Evolutionary conservation across 2,329 filamentous ascomycete genomes (phyloP).

Genomic region (Blastomyces emzantsi): DNA sequence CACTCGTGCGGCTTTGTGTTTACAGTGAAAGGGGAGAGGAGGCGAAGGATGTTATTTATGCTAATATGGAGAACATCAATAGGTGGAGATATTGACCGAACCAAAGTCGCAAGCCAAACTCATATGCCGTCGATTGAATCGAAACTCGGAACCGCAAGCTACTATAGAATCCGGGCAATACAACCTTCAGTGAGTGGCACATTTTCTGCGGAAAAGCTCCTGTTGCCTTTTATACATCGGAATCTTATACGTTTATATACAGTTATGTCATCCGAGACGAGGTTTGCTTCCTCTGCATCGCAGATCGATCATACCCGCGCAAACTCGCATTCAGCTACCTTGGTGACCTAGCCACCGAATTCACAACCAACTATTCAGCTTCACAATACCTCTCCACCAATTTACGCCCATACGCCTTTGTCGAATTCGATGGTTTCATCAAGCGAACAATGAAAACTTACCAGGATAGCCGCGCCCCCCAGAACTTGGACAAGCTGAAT

Average conservation of each 20-base stretch:
- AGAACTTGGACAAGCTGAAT: slow-evolving; percentile 92
- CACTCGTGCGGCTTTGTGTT: neutral
- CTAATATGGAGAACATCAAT: neutral
- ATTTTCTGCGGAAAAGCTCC: neutral
- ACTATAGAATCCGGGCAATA: slow-evolving; percentile 79
- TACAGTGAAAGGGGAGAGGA: neutral
- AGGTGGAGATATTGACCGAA: slow-evolving; percentile 56
- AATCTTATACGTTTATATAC: slow-evolving; percentile 18
- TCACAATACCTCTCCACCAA: slow-evolving; percentile 63
- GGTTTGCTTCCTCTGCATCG: slow-evolving; percentile 88
- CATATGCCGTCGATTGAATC: slow-evolving; percentile 77
- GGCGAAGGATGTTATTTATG: neutral
- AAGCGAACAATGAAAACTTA: slow-evolving; percentile 87
- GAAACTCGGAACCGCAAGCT: slow-evolving; percentile 82
- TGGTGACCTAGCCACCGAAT: slow-evolving; percentile 81
- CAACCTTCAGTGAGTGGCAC: slow-evolving; percentile 64
- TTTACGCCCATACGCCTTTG: slow-evolving; percentile 88
- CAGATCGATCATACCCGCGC: slow-evolving; percentile 86
- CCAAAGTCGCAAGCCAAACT: slow-evolving; percentile 88
- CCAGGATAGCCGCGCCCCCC: slow-evolving; percentile 78
- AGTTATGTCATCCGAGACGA: slow-evolving; percentile 79
- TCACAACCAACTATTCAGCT: slow-evolving; percentile 71
- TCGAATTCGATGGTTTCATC: slow-evolving; percentile 98
- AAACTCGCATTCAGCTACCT: slow-evolving; percentile 99
- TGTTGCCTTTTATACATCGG: neutral